Base-by-base conservation (phyloP, 1,284 basidiomycete species). In the Quambalaria eucalypti region DNA sequence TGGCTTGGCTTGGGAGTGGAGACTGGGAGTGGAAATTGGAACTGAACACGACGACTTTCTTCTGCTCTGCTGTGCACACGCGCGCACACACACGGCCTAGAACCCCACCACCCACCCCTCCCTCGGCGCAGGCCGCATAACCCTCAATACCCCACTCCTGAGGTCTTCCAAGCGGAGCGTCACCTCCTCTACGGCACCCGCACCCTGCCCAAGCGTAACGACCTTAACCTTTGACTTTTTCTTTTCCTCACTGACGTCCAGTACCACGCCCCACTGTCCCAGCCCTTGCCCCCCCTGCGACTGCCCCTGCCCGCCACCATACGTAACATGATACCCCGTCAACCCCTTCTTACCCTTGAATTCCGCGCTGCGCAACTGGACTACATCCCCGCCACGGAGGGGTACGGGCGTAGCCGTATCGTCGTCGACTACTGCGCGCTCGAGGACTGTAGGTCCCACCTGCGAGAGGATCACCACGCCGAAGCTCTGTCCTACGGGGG, bases 161-260 rank as follows among this genome's bases (percentile, higher is more conserved):
- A 93, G 74, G 79, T 93, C 90, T 51, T 93, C 90, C 68, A 91
- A 77, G 51, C 87, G 81, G 77, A 92, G 90, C 64, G 86, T 90
- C 26, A 83, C 85, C 51, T 82, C 82, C 69, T 91, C 90, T 28
- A 89, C 84, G 55, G 82, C 84, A 0, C 21, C 19, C 19, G 42
- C 25, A 12, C 25, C 21, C n/a, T 21, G 21, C 31, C 16, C 16
- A 8, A 16, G 31, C 42, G 25, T 23, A 74, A 85, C 84, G 40
- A 87, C 84, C 70, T 81, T 82, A 51, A 90, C 78, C 79, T 93
- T 95, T 14, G 16, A 12, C 14, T 26, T 12, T 26, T 46, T 46
- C 80, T 91, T 92, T 81, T 12, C 48, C 29, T 69, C 44, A 73
- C 93, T 21, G 28, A 70, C 46, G 65, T 92, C 90, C 46, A 80